Percentiles rank a stretch among this genome's conserved stretches.
Conservation (phyloP, 768 basidiomycete genomes). For the Pulveroboletus sp. region DNA sequence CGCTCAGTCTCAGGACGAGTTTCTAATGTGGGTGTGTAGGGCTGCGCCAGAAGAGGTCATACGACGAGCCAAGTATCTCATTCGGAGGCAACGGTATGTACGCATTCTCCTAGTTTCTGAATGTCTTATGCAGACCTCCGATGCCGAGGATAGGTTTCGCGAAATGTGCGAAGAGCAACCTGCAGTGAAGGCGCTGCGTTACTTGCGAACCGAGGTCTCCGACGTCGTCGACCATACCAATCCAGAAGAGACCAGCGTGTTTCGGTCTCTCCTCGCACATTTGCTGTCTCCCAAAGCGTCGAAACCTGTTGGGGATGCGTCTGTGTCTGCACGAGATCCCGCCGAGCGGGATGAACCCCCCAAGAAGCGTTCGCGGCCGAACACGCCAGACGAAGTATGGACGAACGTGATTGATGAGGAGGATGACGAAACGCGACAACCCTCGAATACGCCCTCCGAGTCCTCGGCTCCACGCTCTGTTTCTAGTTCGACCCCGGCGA, state of each 20-base stretch:
- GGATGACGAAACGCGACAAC: conserved; percentile 13
- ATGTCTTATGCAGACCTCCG: not conserved
- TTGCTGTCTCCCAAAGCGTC: conserved; percentile 43
- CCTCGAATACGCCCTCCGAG: conserved; percentile 2
- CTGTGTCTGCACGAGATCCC: conserved; percentile 12
- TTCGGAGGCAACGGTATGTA: conserved; percentile 72
- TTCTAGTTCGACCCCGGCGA: conserved; percentile 9
- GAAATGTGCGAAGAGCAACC: conserved; percentile 70
- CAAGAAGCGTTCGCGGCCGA: conserved; percentile 43
- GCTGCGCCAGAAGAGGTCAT: conserved; percentile 60
- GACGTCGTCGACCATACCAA: conserved; percentile 68
- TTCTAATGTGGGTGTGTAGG: conserved; percentile 33
- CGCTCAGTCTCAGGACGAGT: not conserved
- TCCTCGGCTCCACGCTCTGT: not conserved
- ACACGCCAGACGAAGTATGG: conserved; percentile 40
- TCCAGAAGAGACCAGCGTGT: conserved; percentile 54
- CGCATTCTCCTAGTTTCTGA: no score
- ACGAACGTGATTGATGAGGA: conserved; percentile 40
- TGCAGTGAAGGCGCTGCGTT: conserved; percentile 59
- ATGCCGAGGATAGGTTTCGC: conserved; percentile 54
- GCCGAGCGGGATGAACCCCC: conserved; percentile 32
- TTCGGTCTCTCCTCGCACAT: conserved; percentile 63
- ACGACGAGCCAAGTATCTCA: conserved; percentile 56
- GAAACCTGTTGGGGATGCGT: not conserved
- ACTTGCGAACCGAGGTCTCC: conserved; percentile 67